Percentiles rank a stretch among this genome's conserved stretches.
phyloP scores from a whole-genome alignment of 768 basidiomycete species.

The Russula lepida region DNA sequence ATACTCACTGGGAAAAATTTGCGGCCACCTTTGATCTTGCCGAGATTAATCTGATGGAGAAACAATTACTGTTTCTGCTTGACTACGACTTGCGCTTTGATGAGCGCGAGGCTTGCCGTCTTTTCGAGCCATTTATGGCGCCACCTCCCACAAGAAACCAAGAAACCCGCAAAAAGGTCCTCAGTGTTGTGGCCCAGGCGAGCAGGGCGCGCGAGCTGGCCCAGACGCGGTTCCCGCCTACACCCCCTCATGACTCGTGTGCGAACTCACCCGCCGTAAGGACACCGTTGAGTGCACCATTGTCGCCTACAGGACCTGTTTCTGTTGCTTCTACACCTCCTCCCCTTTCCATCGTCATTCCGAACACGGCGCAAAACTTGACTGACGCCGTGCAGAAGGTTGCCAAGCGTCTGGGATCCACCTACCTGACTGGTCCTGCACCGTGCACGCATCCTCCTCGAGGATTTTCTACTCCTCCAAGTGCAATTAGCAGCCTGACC shows the following conservation, averaged over 20 bases:
- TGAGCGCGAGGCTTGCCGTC: constrained; percentile 61
- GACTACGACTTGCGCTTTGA: constrained; percentile 89
- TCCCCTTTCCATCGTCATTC: constrained; percentile 23
- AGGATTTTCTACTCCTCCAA: constrained; percentile 9
- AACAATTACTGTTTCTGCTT: constrained; percentile 85
- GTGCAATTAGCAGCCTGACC: constrained; percentile 14
- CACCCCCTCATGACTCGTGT: constrained; percentile 32
- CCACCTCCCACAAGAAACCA: constrained; percentile 21
- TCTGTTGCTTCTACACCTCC: neutral
- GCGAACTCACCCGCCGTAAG: constrained; percentile 22
- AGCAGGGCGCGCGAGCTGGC: constrained; percentile 45
- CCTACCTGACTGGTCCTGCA: constrained; percentile 27
- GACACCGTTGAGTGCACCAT: neutral
- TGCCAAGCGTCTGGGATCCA: constrained; percentile 46
- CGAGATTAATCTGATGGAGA: constrained; percentile 96
- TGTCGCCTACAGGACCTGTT: neutral
- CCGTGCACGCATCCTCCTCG: constrained; percentile 2
- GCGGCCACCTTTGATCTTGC: constrained; percentile 63
- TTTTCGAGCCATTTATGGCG: constrained; percentile 63
- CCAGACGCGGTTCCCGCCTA: constrained; percentile 34
- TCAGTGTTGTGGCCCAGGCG: constrained; percentile 47
- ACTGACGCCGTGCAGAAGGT: constrained; percentile 51
- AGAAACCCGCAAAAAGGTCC: constrained; percentile 44
- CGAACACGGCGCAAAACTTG: constrained; percentile 27
- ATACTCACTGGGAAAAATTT: constrained; percentile 85